Base-by-base conservation (phyloP, 164 flowering plant species). In the Liquidambar formosana region DNA sequence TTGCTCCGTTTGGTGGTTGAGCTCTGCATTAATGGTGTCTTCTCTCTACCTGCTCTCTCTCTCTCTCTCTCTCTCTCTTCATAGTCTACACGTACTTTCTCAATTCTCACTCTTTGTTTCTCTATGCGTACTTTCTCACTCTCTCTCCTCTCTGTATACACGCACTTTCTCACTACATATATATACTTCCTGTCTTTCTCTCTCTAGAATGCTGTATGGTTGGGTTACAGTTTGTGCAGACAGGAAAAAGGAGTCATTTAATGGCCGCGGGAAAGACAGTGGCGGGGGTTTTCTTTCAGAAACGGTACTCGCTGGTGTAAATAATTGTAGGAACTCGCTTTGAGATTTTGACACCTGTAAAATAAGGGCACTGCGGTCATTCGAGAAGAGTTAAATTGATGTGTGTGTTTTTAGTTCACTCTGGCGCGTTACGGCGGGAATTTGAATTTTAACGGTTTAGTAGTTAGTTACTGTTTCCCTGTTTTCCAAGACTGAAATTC, bases 21-120 rank as follows among this genome's bases (percentile, higher is more conserved):
- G 84, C 62, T 74, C 60, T 23, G 78, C 83, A 86, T 81, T 84
- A 73, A 84, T 84, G 81, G 76, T 75, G 16, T 16, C 4, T 22
- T 66, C 43, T 65, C 70, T 75, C 73, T n/a, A n/a, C n/a, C n/a
- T n/a, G n/a, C n/a, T 47, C 60, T 28, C 53, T 67, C 61, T 60
- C 10, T 74, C 66, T 66, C 23, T 61, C 33, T 69, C 48, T 8
- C 45, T 51, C 3, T 71, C 73, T 69, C n/a, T n/a, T n/a, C n/a
- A n/a, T n/a, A n/a, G n/a, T n/a, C n/a, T n/a, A n/a, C n/a, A n/a
- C n/a, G n/a, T n/a, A n/a, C n/a, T n/a, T n/a, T n/a, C 70, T 64
- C 14, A 8, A 5, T 43, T 27, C 19, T 49, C n/a, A 25, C 23
- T 48, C 14, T 65, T n/a, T 8, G 12, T 53, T 13, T 41, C 33